These are phyloP conservation scores for Russula brevipes DNA, from an alignment of 768 basidiomycete species.

Conservation along the genomic window DNA sequence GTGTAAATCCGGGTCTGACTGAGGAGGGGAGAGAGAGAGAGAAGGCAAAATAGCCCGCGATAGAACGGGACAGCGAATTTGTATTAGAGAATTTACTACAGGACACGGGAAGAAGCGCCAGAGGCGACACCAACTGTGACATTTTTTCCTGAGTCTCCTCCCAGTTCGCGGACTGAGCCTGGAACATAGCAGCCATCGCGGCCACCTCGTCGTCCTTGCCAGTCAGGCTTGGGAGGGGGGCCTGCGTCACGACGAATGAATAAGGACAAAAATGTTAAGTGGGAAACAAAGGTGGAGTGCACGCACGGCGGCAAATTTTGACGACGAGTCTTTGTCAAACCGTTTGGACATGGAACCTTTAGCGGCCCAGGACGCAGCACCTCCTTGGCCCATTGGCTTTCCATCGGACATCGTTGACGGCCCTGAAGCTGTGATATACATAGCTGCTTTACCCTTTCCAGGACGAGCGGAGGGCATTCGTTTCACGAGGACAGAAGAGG, in stretches of 20 bases:
- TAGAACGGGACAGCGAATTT: conserved; percentile 35
- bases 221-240: conserved; percentile 34
- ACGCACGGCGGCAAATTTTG: conserved; percentile 8
- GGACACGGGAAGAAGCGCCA: conserved; percentile 47
- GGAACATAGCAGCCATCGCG: conserved; percentile 98
- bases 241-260: conserved; percentile 26
- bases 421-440: conserved; percentile 54
- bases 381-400: conserved; percentile 28
- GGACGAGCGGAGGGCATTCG: conserved; percentile 78
- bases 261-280: background rate
- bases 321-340: conserved; percentile 63
- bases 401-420: conserved; percentile 39
- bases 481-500: conserved; percentile 90
- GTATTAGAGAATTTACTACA: conserved; percentile 78
- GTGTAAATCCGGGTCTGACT: conserved; percentile 66
- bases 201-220: conserved; percentile 78
- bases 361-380: conserved; percentile 50
- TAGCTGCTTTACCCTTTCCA: conserved; percentile 75
- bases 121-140: conserved; percentile 88
- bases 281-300: background rate
- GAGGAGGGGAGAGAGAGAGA: conserved; percentile 26
- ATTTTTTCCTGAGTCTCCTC: conserved; percentile 99
- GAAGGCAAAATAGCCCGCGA: conserved; percentile 22
- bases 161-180: conserved; percentile 91
- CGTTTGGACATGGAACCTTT: conserved; percentile 71